phyloP scores from a whole-genome alignment of 2,329 filamentous ascomycete species.

The Fusarium duplospermum region DNA sequence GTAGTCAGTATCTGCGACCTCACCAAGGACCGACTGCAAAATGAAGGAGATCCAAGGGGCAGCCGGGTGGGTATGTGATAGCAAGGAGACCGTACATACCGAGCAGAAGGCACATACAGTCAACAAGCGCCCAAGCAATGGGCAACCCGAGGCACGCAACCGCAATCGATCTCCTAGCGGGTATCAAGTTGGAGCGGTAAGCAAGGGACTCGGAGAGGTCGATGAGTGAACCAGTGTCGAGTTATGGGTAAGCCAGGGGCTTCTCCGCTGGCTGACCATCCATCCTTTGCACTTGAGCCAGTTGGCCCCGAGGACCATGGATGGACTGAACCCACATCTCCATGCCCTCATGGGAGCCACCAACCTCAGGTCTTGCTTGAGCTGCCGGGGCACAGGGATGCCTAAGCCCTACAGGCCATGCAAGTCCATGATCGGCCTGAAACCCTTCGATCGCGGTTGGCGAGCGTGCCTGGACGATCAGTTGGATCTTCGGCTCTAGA shows the following conservation, averaged over 20 bases:
- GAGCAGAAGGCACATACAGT: neutral
- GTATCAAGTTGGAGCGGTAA: conserved; percentile 3
- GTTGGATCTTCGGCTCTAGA: neutral
- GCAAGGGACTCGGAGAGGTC: neutral
- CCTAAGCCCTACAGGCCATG: conserved; percentile 7
- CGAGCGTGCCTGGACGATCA: neutral
- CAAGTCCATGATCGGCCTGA: conserved; percentile 13
- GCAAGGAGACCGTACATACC: conserved; percentile 8
- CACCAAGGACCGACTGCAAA: conserved; percentile 7
- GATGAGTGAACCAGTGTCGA: neutral
- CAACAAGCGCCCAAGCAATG: conserved; percentile 18
- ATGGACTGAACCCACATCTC: conserved; percentile 3
- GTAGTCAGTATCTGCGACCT: conserved; percentile 1
- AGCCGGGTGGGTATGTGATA: conserved; percentile 30
- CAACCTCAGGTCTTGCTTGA: neutral
- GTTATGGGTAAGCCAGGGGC: conserved; percentile 1
- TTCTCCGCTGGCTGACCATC: neutral
- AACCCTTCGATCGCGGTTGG: conserved; percentile 9
- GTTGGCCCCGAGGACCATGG: neutral
- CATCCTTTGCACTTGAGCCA: neutral
- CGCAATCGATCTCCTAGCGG: conserved; percentile 1
- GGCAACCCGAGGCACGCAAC: neutral
- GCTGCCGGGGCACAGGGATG: neutral
- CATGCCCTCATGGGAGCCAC: neutral
- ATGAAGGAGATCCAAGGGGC: conserved; percentile 32